Evolutionary conservation across 2,329 filamentous ascomycete species (phyloP), one percentile per base, ranked within the genome.

Genomic region (Fusarium nisikadoi): DNA sequence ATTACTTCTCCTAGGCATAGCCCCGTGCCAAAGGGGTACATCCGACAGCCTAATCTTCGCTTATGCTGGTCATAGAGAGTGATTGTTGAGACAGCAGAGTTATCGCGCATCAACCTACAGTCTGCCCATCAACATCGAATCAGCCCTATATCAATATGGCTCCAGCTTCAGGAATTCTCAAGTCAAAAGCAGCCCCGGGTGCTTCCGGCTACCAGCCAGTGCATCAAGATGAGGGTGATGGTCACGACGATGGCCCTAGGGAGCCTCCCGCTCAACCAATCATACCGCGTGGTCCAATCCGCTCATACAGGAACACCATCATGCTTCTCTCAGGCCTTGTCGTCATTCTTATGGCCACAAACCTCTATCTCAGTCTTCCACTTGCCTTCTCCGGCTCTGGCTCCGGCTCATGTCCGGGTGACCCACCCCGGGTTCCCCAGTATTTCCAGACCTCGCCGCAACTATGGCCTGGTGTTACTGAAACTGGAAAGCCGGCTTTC

Each of bases 401-500:
- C n/a, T 71, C 65, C 61, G 67, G 65, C 52, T 64, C 75, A 57
- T 78, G 81, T 62, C 78, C 79, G 45, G 81, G 80, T 56, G 71
- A 65, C 39, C 78, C 80, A 33, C 71, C 77, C 60, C 82, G 84
- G 43, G 85, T 90, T 50, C 89, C 90, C 29, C 87, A 91, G 77
- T 89, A 91, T 78, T 91, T 90, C 75, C 87, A 90, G 78, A 91
- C 89, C 1, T 84, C 83, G 29, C 88, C 89, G 7, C 84, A 91
- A 79, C 79, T 90, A 47, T 90, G 86, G 84, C 81, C 85, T 80
- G 91, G 91, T 3, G 91, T 91, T 41, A 93, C 90, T 8, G 85
- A 90, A n/a, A 94, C 92, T 3, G 93, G 92, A 19, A 83, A 82
- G 62, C 85, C 91, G 31, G 89, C 92, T 3, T 94, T 93, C 78